Base-by-base conservation (phyloP, 2,329 filamentous ascomycete species). In the Periconia sp. region DNA sequence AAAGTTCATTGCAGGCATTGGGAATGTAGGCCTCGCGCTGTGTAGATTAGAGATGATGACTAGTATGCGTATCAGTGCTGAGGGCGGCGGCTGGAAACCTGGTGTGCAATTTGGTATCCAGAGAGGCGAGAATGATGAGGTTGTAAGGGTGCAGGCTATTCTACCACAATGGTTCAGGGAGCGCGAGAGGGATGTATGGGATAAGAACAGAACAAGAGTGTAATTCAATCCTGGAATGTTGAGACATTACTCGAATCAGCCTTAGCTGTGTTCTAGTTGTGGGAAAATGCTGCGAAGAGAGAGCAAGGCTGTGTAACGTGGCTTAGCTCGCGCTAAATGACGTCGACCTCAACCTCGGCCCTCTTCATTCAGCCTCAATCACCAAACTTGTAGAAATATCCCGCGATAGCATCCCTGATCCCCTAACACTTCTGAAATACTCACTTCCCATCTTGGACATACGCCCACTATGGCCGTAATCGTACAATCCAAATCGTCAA, bases 21-120 rank as follows among this genome's bases (percentile, higher is more conserved):
- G 92, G 1, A 95, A 96, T 64, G 73, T 97, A 21, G 94, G 94
- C 1, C 76, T 99, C 38, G 92, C 85, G 2, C 73, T 96, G 54
- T 96, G 92, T 65, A 84, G 92, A 18, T 72, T 97, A 56, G 91
- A 95, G 73, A 85, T 86, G 65, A 96, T 96, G 92, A 95, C 89
- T 4, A 87, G 90, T 63, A 74, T 94, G 34, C 76, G 77, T 23
- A 73, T 94, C 40, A 87, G 87, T 2, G 87, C 84, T 43, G 84
- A 87, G 50, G 79, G 81, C 0, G 80, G 81, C 13, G 73, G 73
- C 16, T 89, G 78, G 63, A 81, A 74, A 46, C 78, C 81, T 0
- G 78, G 77, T 1, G 78, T 85, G 63, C 61, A 73, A 40, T 82
- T 83, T 59, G 67, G 68, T 5, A 31, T 75, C 1, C 39, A 50